These are phyloP conservation scores for Sugiyamaella chiloensis DNA, from an alignment of 805 yeast species.

Conservation along the genomic window DNA sequence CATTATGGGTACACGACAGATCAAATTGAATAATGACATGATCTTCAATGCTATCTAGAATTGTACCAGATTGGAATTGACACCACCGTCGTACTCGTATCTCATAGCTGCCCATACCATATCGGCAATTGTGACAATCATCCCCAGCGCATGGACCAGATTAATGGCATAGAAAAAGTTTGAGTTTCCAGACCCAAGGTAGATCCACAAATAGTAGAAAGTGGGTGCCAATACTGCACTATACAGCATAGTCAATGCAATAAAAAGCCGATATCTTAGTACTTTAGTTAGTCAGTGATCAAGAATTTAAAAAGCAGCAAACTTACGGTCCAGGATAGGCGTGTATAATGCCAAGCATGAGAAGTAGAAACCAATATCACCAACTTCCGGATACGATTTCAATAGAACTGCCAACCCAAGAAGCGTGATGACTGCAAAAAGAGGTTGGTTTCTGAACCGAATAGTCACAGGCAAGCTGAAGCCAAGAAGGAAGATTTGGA, in stretches of 20 bases:
- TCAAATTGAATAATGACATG: too few species aligned
- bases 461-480: conserved; percentile 73
- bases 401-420: conserved; percentile 59
- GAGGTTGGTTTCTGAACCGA: conserved; percentile 57
- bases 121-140: conserved; percentile 67
- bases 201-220: conserved; percentile 92
- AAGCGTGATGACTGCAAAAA: conserved; percentile 51
- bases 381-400: conserved; percentile 81
- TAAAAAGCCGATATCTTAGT: conserved; percentile 48
- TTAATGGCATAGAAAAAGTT: conserved; percentile 96
- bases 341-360: conserved; percentile 48
- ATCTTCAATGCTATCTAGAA: too few species aligned
- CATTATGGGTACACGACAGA: too few species aligned
- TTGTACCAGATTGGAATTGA: conserved; percentile 27
- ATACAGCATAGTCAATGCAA: conserved; percentile 52
- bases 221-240: conserved; percentile 74
- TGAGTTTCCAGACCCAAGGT: conserved; percentile 89
- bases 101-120: conserved; percentile 77
- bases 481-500: conserved; percentile 67
- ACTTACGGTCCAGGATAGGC: conserved; percentile 31
- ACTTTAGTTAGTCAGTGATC: conserved; percentile 15
- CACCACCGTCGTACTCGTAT: conserved; percentile 56
- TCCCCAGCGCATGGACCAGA: conserved; percentile 68
- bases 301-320: conserved; percentile 2
- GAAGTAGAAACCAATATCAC: conserved; percentile 63